Base-by-base conservation (phyloP, 2,329 filamentous ascomycete genomes). In the Penicillium sp. region DNA sequence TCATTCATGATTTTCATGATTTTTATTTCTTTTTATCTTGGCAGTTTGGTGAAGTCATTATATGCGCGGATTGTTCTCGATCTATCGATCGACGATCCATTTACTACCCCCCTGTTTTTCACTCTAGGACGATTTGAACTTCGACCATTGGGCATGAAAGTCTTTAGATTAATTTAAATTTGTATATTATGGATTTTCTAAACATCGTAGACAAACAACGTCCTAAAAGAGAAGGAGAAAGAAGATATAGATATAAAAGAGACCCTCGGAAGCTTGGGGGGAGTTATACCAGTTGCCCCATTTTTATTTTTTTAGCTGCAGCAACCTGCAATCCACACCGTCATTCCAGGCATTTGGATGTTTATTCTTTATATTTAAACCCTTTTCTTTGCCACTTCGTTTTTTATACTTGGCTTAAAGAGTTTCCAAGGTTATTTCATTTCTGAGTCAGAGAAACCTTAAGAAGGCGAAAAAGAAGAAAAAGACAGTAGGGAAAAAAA, bases 251-350 rank as follows among this genome's bases (percentile, higher is more conserved):
- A 28, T 33, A 47, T 38, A 42, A 32, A 34, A 43, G 13, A 17
- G 6, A 40, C 3, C 29, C 29, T 44, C 42, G 21, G 43, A 28
- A 44, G 32, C 26, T 42, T 31, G n/a, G 6, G 9, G 6, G 9
- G 9, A 42, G 26, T 46, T 19, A 29, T 41, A 29, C 12, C 17
- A 21, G 56, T 58, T 58, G 54, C 43, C 53, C 32, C 26, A 19
- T 39, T 12, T 34, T 34, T 31, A 3, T n/a, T 39, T 52, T 49
- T 22, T 52, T 51, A 53, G 49, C 53, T 59, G 53, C 49, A 56
- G 48, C 40, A 29, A 22, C 37, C 43, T 55, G 44, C 37, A 52
- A 53, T 51, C 51, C 60, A 63, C 60, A 64, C 61, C 60, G 61
- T 64, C 61, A 62, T 59, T 59, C 50, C 37, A 43, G 31, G 43